Percentiles rank a stretch among this genome's conserved stretches.
phyloP scores from a whole-genome alignment of 805 yeast species.

The Metschnikowia cerradonensis region DNA sequence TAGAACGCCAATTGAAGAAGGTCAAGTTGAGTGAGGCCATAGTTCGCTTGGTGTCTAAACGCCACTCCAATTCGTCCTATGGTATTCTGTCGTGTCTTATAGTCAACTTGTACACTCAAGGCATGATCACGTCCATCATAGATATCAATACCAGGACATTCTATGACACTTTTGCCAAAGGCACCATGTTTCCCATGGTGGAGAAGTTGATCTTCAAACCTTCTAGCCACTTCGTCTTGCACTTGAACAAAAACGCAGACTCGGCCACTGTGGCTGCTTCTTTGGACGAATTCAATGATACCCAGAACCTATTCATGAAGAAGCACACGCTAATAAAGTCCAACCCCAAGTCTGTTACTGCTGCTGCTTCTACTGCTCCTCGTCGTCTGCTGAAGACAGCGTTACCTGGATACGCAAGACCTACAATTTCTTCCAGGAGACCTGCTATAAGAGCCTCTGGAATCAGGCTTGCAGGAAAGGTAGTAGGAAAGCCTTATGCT shows the following conservation, averaged over 20 bases:
- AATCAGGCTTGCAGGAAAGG: background rate
- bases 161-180: background rate
- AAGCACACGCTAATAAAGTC: background rate
- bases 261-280: background rate
- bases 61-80: constrained; percentile 2
- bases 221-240: constrained; percentile 1
- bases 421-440: constrained; percentile 26
- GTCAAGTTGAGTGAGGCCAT: constrained; percentile 6
- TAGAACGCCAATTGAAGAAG: constrained; percentile 16
- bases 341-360: background rate
- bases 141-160: background rate
- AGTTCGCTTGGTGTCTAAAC: constrained; percentile 5
- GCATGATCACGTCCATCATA: background rate
- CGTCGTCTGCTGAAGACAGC: background rate
- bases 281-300: background rate
- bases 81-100: constrained; percentile 1
- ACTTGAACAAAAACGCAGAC: background rate
- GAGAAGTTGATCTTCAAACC: constrained; percentile 3
- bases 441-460: constrained; percentile 6
- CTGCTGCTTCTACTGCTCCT: background rate
- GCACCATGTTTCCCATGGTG: constrained; percentile 1
- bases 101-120: background rate
- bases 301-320: background rate
- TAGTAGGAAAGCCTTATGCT: background rate
- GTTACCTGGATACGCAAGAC: constrained; percentile 31